Base-by-base conservation (phyloP, 441 rosid species). In the Codiaeum variegatum region DNA sequence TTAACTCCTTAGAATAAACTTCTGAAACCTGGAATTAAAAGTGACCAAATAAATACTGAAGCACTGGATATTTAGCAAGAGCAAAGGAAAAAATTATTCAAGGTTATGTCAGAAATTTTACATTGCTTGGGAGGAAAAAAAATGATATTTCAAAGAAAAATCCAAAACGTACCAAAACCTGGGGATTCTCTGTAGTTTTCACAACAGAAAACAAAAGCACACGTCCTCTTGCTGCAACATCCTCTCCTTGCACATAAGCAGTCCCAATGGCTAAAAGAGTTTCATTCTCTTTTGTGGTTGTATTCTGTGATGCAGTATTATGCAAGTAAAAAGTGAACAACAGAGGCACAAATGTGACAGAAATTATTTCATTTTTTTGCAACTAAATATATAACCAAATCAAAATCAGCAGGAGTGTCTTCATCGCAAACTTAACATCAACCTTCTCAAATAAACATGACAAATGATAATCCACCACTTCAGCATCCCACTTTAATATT, bases 231-330 rank as follows among this genome's bases (percentile, higher is more conserved):
- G 92, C 98, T 59, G 98, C 99, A 77, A 95, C 99, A 87, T 93
- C 99, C 90, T 95, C 99, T 77, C 99, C 98, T 87, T 95, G 99
- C 76, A 89, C 94, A 74, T 93, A 95, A 44, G 98, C 98, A 80
- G 99, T 95, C 72, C 98, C 99, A 81, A 91, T 76, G 59, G 98
- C 98, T 80, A 95, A 83, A 77, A 93, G 88, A 36, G 91, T 87
- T 76, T 95, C 98, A 76, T 93, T 95, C 78, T 93, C 98, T 75
- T 82, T 79, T 59, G 95, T 95, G 76, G 79, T 84, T 73, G 91
- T 79, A 79, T 95, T 95, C 99, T 95, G 93, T 72, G 74, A 79
- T 67, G 76, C 68, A 70, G 36, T 69, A 73, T 28, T 36, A 67
- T 44, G 72, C 72, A 78, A 79, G 74, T 76, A 23, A 67, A 70